Base-by-base conservation (phyloP, 1,139 yeast genomes). In the Arxiozyma slooffiae region DNA sequence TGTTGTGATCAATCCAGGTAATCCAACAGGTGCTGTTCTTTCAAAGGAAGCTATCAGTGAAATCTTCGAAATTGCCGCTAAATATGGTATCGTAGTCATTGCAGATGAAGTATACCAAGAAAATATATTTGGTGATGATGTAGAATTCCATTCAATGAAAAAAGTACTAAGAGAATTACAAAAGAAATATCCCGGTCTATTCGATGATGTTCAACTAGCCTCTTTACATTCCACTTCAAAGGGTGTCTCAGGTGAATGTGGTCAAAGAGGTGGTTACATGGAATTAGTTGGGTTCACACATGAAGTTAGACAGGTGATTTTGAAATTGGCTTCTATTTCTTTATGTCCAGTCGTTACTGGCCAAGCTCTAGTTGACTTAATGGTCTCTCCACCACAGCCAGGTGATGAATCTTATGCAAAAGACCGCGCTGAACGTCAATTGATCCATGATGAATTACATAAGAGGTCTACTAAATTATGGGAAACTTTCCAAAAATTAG, bases 91-190 rank as follows among this genome's bases (percentile, higher is more conserved):
- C 23, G 92, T 88, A 4, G 76, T 94, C 47, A 85, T 92, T 60
- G 97, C 98, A n/a, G 98, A 94, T 72, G 98, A 92, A 70, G 98
- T 92, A 37, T 92, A 92, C 71, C 98, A 92, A 70, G 94, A 86
- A 61, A 92, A 92, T 64, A 77, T 92, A 18, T 89, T 85, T 70
- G 53, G 50, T 38, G 73, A 76, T 45, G 85, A 87, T 21, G 54
- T 56, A 16, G 71, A 77, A 55, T 78, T 79, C 60, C 71, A 79
- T 43, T 84, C 92, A 1, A 76, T 82, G 69, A 82, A 82, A 64
- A 80, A 80, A 58, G 83, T 85, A 7, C 71, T 89, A 58, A 71
- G 82, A 50, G 77, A 80, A 54, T 70, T 89, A 59, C 81, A 82
- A 55, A 70, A 70, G 49, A 66, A 74, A 39, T 68, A 77, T 55